A percentile compares a stretch with the other conserved stretches of the same genome.
Evolutionary conservation across 306 rosid species (phyloP).

Genomic region (Prinsepia uniflora): DNA sequence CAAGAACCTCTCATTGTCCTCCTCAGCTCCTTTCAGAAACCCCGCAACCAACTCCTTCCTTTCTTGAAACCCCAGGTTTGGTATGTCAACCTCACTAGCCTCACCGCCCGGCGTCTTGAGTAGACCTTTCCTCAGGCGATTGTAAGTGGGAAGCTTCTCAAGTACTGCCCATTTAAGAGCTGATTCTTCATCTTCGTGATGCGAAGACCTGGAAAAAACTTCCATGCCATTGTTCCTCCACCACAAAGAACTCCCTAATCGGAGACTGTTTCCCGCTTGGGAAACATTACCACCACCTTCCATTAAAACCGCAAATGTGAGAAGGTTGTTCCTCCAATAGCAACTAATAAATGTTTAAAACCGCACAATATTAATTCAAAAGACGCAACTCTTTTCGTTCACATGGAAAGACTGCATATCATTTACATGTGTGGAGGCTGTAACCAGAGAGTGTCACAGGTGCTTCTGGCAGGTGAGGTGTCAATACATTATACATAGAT

Average conservation of each 20-base stretch:
- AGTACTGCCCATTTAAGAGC: slow-evolving; percentile 73
- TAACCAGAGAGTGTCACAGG: too few relatives aligned
- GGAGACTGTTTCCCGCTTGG: slow-evolving; percentile 26
- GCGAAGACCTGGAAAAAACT: slow-evolving; percentile 42
- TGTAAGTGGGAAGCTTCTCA: slow-evolving; percentile 68
- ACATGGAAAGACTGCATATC: too few relatives aligned
- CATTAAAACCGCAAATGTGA: slow-evolving; percentile 21
- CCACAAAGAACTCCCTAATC: slow-evolving; percentile 23
- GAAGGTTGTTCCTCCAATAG: background rate
- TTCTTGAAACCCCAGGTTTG: slow-evolving; percentile 35
- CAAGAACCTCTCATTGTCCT: slow-evolving; percentile 36
- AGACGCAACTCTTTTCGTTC: too few relatives aligned
- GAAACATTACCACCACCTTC: slow-evolving; percentile 38
- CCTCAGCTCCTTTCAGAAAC: slow-evolving; percentile 30
- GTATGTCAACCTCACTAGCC: slow-evolving; percentile 46
- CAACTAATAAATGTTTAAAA: background rate
- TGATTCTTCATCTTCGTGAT: slow-evolving; percentile 51
- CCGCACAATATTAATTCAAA: background rate
- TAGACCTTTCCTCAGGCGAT: slow-evolving; percentile 66
- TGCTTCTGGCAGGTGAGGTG: too few relatives aligned
- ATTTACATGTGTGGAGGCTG: too few relatives aligned
- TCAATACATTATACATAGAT: too few relatives aligned
- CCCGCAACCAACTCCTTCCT: slow-evolving; percentile 35
- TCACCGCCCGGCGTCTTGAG: slow-evolving; percentile 40
- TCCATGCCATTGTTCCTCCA: slow-evolving; percentile 45